A percentile compares a stretch with the other conserved stretches of the same genome.
Conservation (phyloP, 1,139 yeast species). For the Diutina mesorugosa region DNA sequence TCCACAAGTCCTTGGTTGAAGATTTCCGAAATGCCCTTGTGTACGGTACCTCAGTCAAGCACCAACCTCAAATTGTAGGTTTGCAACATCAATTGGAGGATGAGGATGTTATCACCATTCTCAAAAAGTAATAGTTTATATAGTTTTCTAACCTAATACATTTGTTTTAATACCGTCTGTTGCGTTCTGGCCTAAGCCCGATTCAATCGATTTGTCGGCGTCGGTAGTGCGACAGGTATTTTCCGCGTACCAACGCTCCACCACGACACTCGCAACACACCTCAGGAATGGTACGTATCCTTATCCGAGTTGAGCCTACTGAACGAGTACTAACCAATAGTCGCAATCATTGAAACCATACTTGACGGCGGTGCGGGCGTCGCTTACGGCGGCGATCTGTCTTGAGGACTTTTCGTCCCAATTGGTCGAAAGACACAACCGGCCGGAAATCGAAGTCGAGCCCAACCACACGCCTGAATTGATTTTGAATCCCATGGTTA, state of each 20-base stretch:
- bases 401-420: conserved; percentile 92
- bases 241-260: background rate
- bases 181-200: background rate
- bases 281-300: background rate
- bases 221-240: background rate
- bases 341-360: conserved; percentile 95
- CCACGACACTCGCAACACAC: background rate
- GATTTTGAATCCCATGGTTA: conserved; percentile 75
- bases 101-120: conserved; percentile 93
- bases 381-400: conserved; percentile 91
- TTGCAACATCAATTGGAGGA: conserved; percentile 71
- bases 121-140: conserved; percentile 41
- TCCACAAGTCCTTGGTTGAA: conserved; percentile 86
- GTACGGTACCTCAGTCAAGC: conserved; percentile 86
- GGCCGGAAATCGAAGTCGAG: conserved; percentile 89
- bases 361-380: conserved; percentile 83
- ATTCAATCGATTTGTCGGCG: background rate
- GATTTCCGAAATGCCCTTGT: conserved; percentile 90
- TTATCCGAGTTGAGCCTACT: background rate
- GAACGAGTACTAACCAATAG: conserved; percentile 14
- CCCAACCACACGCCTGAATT: conserved; percentile 58
- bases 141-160: background rate
- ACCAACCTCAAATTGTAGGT: conserved; percentile 97
- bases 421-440: conserved; percentile 90
- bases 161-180: background rate